Base-by-base conservation (phyloP, 306 rosid genomes). In the Mucuna pruriens region DNA sequence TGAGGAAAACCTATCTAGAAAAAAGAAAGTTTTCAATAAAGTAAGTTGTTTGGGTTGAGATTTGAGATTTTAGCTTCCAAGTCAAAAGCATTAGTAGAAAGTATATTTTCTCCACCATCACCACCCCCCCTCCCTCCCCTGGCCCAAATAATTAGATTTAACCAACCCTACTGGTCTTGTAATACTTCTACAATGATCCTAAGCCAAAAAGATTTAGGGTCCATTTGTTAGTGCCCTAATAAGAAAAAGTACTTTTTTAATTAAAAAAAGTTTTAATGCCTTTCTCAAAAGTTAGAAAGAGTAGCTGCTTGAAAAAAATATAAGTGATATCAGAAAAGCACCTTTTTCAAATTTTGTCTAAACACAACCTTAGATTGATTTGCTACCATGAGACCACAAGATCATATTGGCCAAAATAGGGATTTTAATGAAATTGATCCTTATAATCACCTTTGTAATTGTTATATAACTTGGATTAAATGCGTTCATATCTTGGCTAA, bases 121-220 rank as follows among this genome's bases (percentile, higher is more conserved):
- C 8, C 42, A 1, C 16, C 2, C 48, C 12, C 15, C 48, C 42
- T 9, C 16, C 16, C 2, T 16, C 12, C 15, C 48, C 12, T 2
- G 3, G 13, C 48, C 16, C 48, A 9, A 44, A 44, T 44, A 44
- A 10, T 44, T 44, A 9, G 48, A 44, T 44, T 44, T 9, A 9
- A 9, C 48, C 16, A 44, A 12, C 13, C 73, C n/a, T 22, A 44
- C 5, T 70, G 75, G 15, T 70, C 58, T 15, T 46, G 75, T 29
- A 45, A 25, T 17, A 44, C 10, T 44, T 44, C 15, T 44, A 44
- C 48, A 44, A 44, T 44, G 10, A 57, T 40, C 69, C 52, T 75
- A 38, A 23, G 54, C 51, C 52, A 74, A 74, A 73, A 39, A 8
- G 60, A 61, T 62, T 39, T 58, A 38, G 72, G 51, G n/a, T 36